These are phyloP conservation scores for Nicotiana attenuata DNA, from an alignment of 257 asterid species.

Conservation along the genomic window DNA sequence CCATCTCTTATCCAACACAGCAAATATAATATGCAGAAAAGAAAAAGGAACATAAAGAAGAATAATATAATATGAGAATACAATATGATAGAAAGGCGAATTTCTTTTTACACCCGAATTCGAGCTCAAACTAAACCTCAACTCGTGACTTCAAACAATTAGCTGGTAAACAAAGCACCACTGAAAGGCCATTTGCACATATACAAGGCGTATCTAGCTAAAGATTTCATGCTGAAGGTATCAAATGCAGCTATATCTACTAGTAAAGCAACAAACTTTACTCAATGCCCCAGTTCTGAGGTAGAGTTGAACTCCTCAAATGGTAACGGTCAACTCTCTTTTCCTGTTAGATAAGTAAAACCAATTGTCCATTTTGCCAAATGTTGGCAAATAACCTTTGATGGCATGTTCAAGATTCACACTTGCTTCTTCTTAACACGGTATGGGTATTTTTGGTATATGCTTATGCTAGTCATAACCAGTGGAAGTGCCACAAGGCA, in stretches of 20 bases:
- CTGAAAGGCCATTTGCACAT: background rate
- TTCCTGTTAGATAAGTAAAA: constrained; percentile 2
- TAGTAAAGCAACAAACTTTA: background rate
- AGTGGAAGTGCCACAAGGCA: constrained; percentile 86
- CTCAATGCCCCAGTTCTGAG: background rate
- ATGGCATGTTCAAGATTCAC: constrained; percentile 20
- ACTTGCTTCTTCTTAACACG: constrained; percentile 53
- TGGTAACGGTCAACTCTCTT: background rate
- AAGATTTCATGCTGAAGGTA: background rate
- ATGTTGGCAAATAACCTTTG: background rate
- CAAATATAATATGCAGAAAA: background rate
- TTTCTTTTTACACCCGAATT: background rate
- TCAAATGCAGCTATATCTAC: background rate
- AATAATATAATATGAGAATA: too few relatives aligned
- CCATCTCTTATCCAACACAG: background rate
- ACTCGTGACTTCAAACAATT: background rate
- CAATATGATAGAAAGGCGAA: background rate
- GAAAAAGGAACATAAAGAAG: background rate
- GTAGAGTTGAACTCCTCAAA: background rate
- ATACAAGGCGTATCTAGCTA: background rate
- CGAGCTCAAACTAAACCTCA: background rate
- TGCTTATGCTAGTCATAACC: constrained; percentile 68
- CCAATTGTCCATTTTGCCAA: background rate
- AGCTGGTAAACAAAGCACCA: background rate
- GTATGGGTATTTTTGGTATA: constrained; percentile 90